Evolutionary conservation across 2,329 filamentous ascomycete species (phyloP).

Genomic region (Geosmithia flava): DNA sequence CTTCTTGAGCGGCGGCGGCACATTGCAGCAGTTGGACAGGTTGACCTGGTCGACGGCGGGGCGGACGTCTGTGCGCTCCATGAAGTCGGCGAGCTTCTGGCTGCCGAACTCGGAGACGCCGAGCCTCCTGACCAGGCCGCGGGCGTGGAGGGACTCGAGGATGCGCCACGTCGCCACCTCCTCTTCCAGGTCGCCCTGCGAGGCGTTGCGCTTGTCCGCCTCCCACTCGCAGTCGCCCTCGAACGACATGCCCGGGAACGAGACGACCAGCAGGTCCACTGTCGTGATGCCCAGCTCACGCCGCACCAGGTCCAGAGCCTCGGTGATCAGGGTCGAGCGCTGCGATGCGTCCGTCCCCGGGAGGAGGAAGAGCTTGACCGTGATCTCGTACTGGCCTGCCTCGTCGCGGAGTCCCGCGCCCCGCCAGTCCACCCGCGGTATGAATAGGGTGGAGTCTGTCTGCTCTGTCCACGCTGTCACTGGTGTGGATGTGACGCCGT

Average conservation of each 20-base stretch:
- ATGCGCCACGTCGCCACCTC: slow-evolving; percentile 57
- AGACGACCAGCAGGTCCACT: slow-evolving; percentile 82
- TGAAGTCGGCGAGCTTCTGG: slow-evolving; percentile 66
- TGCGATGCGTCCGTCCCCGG: slow-evolving; percentile 53
- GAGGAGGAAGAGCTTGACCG: slow-evolving; percentile 89
- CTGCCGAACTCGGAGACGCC: slow-evolving; percentile 88
- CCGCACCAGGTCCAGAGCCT: slow-evolving; percentile 69
- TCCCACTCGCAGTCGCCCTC: slow-evolving; percentile 84
- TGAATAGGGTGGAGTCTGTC: slow-evolving; percentile 47
- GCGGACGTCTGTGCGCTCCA: slow-evolving; percentile 56
- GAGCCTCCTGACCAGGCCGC: slow-evolving; percentile 61
- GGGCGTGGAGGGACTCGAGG: slow-evolving; percentile 59
- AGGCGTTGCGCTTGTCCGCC: slow-evolving; percentile 48
- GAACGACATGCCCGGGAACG: slow-evolving; percentile 87
- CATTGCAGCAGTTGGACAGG: slow-evolving; percentile 87
- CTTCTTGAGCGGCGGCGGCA: slow-evolving; percentile 73
- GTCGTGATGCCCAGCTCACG: slow-evolving; percentile 64
- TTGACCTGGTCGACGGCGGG: slow-evolving; percentile 94
- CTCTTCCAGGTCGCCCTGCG: slow-evolving; percentile 54
- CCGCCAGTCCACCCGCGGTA: slow-evolving; percentile 67
- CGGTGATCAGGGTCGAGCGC: slow-evolving; percentile 57
- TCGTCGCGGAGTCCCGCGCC: slow-evolving; percentile 67
- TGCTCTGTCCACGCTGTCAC: slow-evolving; percentile 51
- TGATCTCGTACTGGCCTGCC: slow-evolving; percentile 78
- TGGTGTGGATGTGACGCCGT: slow-evolving; percentile 15